Base-by-base conservation (phyloP, 306 rosid species). In the Castanospermum australe region DNA sequence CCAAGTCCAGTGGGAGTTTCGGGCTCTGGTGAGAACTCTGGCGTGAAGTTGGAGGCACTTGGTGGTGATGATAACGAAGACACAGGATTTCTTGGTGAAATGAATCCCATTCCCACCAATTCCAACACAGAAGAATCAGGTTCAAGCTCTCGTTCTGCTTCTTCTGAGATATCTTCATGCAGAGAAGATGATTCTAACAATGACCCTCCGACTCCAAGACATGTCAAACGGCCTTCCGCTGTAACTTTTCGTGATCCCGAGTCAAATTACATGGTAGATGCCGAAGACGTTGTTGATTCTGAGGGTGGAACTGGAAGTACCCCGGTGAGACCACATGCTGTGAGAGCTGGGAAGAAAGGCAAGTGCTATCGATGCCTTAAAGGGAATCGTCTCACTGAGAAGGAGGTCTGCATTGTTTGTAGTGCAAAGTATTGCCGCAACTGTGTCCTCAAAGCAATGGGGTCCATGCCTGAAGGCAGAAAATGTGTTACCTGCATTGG, bases 401-500 rank as follows among this genome's bases (percentile, higher is more conserved):
- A 87, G 82, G 98, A 88, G 83, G 67, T 84, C 48, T 93, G 97
- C 84, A 75, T 93, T 73, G 94, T 90, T 67, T 93, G 98, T 79
- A 81, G 88, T 14, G 91, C 93, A 17, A 91, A 90, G 86, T 93
- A 81, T 75, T 93, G 98, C 59, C n/a, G 32, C 25, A 42, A 45
- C 17, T 93, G 98, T 76, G 87, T 93, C 36, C 32, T 90, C 11
- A 87, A 88, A 82, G 92, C 87, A 78, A 93, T 91, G 98, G 97
- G 98, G 76, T 75, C 93, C 8, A 91, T 93, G 98, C 93, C 97
- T 1, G 87, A 93, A 82, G 98, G 98, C 17, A 88, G 98, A 51
- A 93, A 93, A 71, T 91, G 98, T 77, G 51, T 93, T 15, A 42
- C 71, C 66, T 93, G 97, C 84, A 91, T 90, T 76, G 89, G 88